Evolutionary conservation across 495 filamentous ascomycete species (phyloP).

Genomic region (Hypoxylon crocopeplum): DNA sequence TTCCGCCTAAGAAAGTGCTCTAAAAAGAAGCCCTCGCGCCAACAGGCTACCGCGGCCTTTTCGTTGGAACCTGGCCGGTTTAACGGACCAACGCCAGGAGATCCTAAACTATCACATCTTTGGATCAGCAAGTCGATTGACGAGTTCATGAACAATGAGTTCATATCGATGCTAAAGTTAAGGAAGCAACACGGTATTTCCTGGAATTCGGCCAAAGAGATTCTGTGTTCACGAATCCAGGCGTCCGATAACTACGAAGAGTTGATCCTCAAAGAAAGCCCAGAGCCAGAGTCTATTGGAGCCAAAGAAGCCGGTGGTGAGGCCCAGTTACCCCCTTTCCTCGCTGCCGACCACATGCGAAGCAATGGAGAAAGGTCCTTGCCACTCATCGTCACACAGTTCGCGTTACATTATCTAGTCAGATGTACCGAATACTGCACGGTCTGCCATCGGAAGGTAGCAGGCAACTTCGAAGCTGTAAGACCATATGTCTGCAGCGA

Average conservation of each 20-base stretch:
- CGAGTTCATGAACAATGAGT: constrained; percentile 71
- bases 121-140: constrained; percentile 80
- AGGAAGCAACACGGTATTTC: constrained; percentile 58
- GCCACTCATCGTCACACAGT: constrained; percentile 81
- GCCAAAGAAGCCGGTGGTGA: constrained; percentile 10
- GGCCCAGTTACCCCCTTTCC: constrained; percentile 12
- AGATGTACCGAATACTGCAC: constrained; percentile 89
- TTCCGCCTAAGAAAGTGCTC: constrained; percentile 61
- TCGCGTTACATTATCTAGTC: constrained; percentile 77
- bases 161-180: constrained; percentile 67
- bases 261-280: too few relatives aligned
- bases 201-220: constrained; percentile 77
- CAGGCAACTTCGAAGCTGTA: constrained; percentile 79
- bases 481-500: constrained; percentile 90
- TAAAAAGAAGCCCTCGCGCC: constrained; percentile 61
- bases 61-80: constrained; percentile 10
- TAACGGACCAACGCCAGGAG: neutral
- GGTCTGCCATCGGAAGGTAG: constrained; percentile 77
- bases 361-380: constrained; percentile 54
- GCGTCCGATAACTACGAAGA: too few relatives aligned
- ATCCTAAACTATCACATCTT: constrained; percentile 50
- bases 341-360: constrained; percentile 28
- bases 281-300: too few relatives aligned
- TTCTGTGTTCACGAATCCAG: constrained; percentile 31
- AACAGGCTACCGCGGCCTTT: constrained; percentile 62